phyloP scores from a whole-genome alignment of 345 rosid species.

The Combretum micranthum region DNA sequence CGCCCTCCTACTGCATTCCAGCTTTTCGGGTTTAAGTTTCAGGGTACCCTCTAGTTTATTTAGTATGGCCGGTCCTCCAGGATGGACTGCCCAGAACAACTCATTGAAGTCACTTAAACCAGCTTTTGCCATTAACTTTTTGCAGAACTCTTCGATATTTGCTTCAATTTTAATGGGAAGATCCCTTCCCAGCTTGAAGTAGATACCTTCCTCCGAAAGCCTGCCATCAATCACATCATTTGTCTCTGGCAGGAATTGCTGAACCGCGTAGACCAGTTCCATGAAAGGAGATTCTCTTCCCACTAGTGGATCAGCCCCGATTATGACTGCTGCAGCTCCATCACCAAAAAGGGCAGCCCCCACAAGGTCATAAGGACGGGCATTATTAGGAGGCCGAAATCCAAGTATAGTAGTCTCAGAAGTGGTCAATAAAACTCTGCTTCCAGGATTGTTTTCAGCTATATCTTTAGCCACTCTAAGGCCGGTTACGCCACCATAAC shows the following conservation, averaged over 20 bases:
- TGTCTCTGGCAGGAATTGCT: constrained; percentile 83
- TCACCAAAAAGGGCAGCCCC: constrained; percentile 96
- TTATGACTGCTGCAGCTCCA: constrained; percentile 78
- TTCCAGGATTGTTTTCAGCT: constrained; percentile 92
- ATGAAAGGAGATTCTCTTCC: constrained; percentile 66
- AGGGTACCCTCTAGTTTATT: constrained; percentile 63
- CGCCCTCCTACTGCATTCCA: constrained; percentile 77
- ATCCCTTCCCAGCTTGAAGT: constrained; percentile 86
- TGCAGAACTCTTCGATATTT: constrained; percentile 77
- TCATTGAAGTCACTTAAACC: constrained; percentile 49
- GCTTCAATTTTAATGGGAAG: constrained; percentile 87
- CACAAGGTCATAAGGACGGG: constrained; percentile 84
- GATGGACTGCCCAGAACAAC: constrained; percentile 94
- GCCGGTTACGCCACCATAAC: constrained; percentile 89
- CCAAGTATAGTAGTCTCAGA: constrained; percentile 92
- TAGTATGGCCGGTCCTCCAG: constrained; percentile 90
- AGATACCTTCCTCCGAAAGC: constrained; percentile 78
- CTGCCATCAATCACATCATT: constrained; percentile 71
- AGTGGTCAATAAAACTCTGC: constrained; percentile 70
- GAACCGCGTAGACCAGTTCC: constrained; percentile 75
- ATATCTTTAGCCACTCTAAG: constrained; percentile 94
- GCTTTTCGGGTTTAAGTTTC: constrained; percentile 39
- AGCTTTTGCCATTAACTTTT: constrained; percentile 47
- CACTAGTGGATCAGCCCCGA: constrained; percentile 56
- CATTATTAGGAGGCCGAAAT: constrained; percentile 78